Conservation (phyloP, 169 alveolate genomes). For the Theileria parva region DNA sequence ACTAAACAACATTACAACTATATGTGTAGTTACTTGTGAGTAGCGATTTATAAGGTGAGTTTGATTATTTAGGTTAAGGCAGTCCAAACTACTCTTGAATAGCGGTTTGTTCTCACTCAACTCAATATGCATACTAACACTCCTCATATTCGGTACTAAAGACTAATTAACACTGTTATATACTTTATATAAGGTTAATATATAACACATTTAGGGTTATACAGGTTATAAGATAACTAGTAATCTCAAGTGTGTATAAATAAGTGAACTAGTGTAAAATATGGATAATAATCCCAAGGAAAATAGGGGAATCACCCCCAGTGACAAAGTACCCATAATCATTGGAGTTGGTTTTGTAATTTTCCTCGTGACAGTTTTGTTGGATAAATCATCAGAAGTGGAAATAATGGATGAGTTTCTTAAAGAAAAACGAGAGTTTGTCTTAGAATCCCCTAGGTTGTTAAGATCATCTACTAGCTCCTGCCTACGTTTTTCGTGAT, state of each 20-base stretch:
- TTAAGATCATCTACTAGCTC: slow-evolving; percentile 47
- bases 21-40: slow-evolving; percentile 11
- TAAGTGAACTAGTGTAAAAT: too few relatives aligned
- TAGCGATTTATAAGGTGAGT: background rate
- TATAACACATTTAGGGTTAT: background rate
- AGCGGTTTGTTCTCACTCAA: background rate
- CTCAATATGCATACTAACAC: background rate
- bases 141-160: background rate
- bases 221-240: background rate
- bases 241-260: background rate
- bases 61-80: background rate
- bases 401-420: slow-evolving; percentile 37
- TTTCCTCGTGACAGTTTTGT: slow-evolving; percentile 47
- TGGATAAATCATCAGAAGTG: slow-evolving; percentile 38
- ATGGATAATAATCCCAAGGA: too few relatives aligned
- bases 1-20: background rate
- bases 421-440: slow-evolving; percentile 15
- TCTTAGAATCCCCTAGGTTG: slow-evolving; percentile 27
- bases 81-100: slow-evolving; percentile 11
- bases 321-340: slow-evolving; percentile 44
- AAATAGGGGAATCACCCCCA: background rate
- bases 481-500: slow-evolving; percentile 36
- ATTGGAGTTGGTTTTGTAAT: slow-evolving; percentile 67
- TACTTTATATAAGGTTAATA: background rate
- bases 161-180: background rate